phyloP scores from a whole-genome alignment of 352 stramenopile genomes.

The Phytopythium helicoides region DNA sequence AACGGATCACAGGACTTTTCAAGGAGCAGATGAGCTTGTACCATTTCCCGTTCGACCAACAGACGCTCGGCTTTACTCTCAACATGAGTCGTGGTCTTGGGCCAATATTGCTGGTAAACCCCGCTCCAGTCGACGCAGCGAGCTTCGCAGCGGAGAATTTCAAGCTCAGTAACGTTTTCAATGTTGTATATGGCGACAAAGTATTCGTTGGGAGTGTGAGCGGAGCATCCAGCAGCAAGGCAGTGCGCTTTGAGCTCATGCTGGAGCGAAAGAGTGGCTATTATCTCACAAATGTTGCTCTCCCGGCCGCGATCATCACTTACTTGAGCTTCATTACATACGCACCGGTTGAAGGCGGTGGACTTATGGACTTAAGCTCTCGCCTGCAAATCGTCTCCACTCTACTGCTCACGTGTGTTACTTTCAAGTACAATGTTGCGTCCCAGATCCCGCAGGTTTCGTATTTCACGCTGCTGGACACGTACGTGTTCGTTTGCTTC shows the following conservation, averaged over 20 bases:
- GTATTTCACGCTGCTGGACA: constrained; percentile 58
- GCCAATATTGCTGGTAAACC: constrained; percentile 26
- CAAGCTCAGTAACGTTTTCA: constrained; percentile 52
- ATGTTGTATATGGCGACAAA: constrained; percentile 50
- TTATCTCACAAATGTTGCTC: constrained; percentile 54
- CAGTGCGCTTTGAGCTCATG: constrained; percentile 57
- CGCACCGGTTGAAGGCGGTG: constrained; percentile 25
- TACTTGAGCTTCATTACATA: constrained; percentile 57
- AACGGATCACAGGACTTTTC: constrained; percentile 37
- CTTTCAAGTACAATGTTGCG: constrained; percentile 59
- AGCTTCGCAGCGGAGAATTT: constrained; percentile 47
- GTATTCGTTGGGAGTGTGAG: constrained; percentile 45
- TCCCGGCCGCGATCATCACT: constrained; percentile 44
- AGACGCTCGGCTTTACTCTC: constrained; percentile 53
- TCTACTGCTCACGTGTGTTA: constrained; percentile 57
- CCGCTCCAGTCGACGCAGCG: constrained; percentile 27
- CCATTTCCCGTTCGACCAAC: constrained; percentile 59
- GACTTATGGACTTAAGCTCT: constrained; percentile 40
- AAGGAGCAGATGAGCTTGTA: constrained; percentile 55
- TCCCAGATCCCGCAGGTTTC: constrained; percentile 52
- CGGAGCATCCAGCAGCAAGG: constrained; percentile 27
- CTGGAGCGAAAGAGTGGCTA: constrained; percentile 48
- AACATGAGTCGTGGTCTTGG: constrained; percentile 24
- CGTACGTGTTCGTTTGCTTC: constrained; percentile 67
- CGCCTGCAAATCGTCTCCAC: constrained; percentile 57